Evolutionary conservation across 768 basidiomycete genomes (phyloP).

Genomic region (Leccinum uliginosum): DNA sequence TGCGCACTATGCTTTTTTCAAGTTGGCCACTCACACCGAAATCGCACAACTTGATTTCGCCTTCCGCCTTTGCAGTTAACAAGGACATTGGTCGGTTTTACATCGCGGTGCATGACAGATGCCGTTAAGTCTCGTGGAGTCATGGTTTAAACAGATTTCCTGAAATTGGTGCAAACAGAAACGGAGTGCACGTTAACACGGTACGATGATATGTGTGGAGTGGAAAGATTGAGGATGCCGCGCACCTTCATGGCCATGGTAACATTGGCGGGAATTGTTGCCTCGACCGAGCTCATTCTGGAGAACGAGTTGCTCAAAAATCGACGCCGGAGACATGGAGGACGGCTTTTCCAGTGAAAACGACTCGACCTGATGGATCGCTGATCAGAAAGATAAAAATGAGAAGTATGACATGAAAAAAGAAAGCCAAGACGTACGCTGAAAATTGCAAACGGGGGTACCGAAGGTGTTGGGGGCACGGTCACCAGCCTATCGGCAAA

Average conservation of each 20-base stretch:
- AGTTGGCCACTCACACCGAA: constrained; percentile 98
- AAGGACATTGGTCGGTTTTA: constrained; percentile 93
- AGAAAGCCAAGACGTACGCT: constrained; percentile 58
- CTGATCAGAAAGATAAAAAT: constrained; percentile 35
- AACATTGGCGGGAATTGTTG: constrained; percentile 95
- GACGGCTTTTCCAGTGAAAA: constrained; percentile 91
- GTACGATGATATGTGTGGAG: constrained; percentile 13
- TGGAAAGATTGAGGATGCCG: constrained; percentile 9
- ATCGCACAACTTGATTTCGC: constrained; percentile 92
- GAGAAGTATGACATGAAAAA: constrained; percentile 1
- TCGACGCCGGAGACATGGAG: constrained; percentile 84
- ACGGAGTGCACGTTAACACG: not conserved
- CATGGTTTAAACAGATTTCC: constrained; percentile 97
- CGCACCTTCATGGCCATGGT: constrained; percentile 97
- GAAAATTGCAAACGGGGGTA: constrained; percentile 89
- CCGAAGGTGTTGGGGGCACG: constrained; percentile 41
- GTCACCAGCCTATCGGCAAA: constrained; percentile 39
- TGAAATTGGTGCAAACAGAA: constrained; percentile 29
- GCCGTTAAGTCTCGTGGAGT: constrained; percentile 86
- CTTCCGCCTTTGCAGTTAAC: constrained; percentile 83
- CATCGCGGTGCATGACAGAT: constrained; percentile 86
- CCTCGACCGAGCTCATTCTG: constrained; percentile 93
- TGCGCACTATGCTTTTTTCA: constrained; percentile 93
- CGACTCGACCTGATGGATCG: constrained; percentile 93
- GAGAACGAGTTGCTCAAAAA: constrained; percentile 84